Evolutionary conservation across 139 green algal genomes (phyloP).

Genomic region (Diplosphaera chodatii): DNA sequence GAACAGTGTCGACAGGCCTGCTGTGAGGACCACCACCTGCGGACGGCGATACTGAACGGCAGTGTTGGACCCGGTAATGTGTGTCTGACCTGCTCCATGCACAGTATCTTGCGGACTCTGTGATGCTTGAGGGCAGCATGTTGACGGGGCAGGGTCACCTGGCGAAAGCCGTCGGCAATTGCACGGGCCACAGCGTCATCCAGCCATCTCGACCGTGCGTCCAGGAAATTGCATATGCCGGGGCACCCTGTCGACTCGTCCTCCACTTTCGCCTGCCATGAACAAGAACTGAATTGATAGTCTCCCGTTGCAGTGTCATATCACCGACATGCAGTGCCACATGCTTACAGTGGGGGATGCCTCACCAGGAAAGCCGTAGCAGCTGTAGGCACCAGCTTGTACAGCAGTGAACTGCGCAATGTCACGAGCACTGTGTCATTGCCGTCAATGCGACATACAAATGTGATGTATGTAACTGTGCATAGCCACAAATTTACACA

Average conservation of each 20-base stretch:
- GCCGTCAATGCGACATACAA: background rate
- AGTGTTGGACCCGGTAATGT: no score
- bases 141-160: slow-evolving; percentile 36
- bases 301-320: no score
- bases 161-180: slow-evolving; percentile 36
- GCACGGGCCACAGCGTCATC: slow-evolving; percentile 39
- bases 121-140: no score
- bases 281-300: no score
- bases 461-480: no score
- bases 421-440: background rate
- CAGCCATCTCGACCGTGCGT: slow-evolving; percentile 64
- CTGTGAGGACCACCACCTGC: slow-evolving; percentile 26
- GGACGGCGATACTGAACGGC: no score
- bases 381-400: background rate
- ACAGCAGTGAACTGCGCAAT: background rate
- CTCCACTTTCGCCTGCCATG: slow-evolving; percentile 7
- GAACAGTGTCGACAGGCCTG: slow-evolving; percentile 57
- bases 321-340: background rate
- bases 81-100: no score
- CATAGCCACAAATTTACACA: no score
- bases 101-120: no score
- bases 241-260: slow-evolving; percentile 16
- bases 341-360: background rate
- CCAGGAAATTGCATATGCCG: slow-evolving; percentile 63
- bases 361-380: background rate